Evolutionary conservation across 306 rosid genomes (phyloP).

Genomic region (Abrus pulchellus): DNA sequence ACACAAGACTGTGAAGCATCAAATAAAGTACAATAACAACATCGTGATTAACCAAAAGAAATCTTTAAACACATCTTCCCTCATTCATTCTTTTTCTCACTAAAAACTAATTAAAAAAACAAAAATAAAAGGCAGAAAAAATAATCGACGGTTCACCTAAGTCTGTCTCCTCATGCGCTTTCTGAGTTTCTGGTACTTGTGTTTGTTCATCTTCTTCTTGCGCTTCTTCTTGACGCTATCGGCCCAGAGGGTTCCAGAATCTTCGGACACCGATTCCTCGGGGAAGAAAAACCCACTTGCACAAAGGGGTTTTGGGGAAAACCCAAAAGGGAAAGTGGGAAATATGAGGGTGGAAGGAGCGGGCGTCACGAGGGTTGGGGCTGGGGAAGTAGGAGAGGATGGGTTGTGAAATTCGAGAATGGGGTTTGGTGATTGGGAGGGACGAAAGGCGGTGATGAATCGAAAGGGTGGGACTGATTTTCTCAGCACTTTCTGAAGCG

Average conservation of each 20-base stretch:
- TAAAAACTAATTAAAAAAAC: slow-evolving; percentile 6
- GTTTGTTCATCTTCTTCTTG: slow-evolving; percentile 85
- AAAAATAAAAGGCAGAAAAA: background rate
- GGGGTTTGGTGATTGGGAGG: slow-evolving; percentile 37
- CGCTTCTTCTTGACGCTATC: slow-evolving; percentile 94
- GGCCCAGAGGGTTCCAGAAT: slow-evolving; percentile 69
- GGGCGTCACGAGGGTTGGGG: background rate
- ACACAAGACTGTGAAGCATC: background rate
- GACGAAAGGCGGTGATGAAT: slow-evolving; percentile 49
- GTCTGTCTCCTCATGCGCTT: slow-evolving; percentile 73
- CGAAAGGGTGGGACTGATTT: slow-evolving; percentile 45
- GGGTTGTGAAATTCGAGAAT: slow-evolving; percentile 1
- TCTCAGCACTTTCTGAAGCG: slow-evolving; percentile 65
- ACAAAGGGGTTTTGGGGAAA: slow-evolving; percentile 52
- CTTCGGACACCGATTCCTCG: slow-evolving; percentile 53
- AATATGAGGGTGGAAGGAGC: slow-evolving; percentile 48
- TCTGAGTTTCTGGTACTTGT: slow-evolving; percentile 78
- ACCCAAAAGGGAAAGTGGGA: slow-evolving; percentile 71
- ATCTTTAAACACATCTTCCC: background rate
- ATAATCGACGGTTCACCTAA: slow-evolving; percentile 55
- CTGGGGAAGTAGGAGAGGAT: background rate
- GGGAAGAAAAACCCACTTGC: slow-evolving; percentile 44
- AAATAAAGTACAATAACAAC: slow-evolving; percentile 5
- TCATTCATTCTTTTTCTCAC: background rate
- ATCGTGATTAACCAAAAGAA: slow-evolving; percentile 16